phyloP scores from a whole-genome alignment of 148 eudicot genomes.

The Bassia scoparia region DNA sequence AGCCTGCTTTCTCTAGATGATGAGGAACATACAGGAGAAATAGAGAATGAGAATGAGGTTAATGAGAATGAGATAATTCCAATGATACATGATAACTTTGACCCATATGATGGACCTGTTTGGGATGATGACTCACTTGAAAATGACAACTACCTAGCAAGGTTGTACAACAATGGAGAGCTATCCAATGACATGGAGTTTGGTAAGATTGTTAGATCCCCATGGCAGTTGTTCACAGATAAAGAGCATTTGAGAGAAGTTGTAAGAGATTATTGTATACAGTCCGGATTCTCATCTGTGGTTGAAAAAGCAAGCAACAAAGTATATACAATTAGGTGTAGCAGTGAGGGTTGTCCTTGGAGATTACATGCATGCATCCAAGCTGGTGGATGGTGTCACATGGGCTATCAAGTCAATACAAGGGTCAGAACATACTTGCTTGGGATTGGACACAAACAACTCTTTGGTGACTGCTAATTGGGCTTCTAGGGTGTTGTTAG shows the following conservation, averaged over 20 bases:
- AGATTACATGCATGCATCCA: neutral
- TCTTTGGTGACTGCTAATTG: neutral
- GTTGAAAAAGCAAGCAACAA: neutral
- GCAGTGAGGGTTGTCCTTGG: neutral
- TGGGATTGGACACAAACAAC: neutral
- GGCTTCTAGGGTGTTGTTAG: neutral
- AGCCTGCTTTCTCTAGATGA: no score
- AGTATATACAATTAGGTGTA: neutral
- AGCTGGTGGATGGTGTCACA: neutral
- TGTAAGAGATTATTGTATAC: conserved; percentile 3
- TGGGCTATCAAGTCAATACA: neutral
- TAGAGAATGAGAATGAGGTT: no score
- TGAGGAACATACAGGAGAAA: no score
- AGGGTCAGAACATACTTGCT: neutral
- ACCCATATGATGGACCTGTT: no score
- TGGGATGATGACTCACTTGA: no score
- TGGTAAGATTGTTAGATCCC: neutral
- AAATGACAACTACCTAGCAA: no score
- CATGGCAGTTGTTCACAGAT: neutral
- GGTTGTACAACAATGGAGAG: no score
- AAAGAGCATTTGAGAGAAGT: neutral
- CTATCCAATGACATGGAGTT: no score
- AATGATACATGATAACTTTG: no score
- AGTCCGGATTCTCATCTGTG: neutral
- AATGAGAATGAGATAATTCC: no score